Conservation (phyloP, 2,329 filamentous ascomycete species). For the Aspergillus sp. region DNA sequence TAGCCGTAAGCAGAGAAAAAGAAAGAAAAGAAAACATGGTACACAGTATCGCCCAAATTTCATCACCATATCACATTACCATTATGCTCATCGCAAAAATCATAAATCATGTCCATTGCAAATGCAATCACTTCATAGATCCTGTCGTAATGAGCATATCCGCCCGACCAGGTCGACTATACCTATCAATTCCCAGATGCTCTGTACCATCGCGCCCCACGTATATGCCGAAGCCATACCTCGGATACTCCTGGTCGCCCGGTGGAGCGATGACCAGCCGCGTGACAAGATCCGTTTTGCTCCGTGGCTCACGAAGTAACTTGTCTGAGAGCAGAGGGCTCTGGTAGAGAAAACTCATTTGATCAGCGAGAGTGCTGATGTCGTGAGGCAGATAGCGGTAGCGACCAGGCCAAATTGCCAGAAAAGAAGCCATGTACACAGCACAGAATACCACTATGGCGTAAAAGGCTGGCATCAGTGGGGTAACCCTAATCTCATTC, state of each 20-base stretch:
- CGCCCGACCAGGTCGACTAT: slow-evolving; percentile 48
- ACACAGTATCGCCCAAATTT: not conserved
- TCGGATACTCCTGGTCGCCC: slow-evolving; percentile 42
- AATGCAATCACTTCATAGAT: slow-evolving; percentile 26
- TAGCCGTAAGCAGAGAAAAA: not conserved
- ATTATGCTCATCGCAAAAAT: slow-evolving; percentile 7
- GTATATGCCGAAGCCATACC: slow-evolving; percentile 63
- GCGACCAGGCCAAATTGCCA: slow-evolving; percentile 65
- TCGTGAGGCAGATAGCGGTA: slow-evolving; percentile 71
- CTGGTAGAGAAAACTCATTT: slow-evolving; percentile 76
- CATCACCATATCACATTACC: slow-evolving; percentile 22
- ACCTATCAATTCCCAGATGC: slow-evolving; percentile 63
- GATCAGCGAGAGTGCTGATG: slow-evolving; percentile 73
- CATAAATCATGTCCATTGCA: slow-evolving; percentile 8
- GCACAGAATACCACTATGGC: slow-evolving; percentile 72
- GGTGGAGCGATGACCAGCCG: slow-evolving; percentile 63
- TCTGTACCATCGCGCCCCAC: slow-evolving; percentile 63
- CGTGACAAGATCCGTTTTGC: slow-evolving; percentile 70
- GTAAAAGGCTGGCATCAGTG: slow-evolving; percentile 74
- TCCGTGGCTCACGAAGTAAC: slow-evolving; percentile 70
- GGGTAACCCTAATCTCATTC: slow-evolving; percentile 63
- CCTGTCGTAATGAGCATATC: slow-evolving; percentile 50
- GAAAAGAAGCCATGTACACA: slow-evolving; percentile 69
- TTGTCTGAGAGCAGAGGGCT: slow-evolving; percentile 73
- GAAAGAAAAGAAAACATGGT: not conserved